Conservation (phyloP, 495 filamentous ascomycete genomes). For the Hypoxylon fragiforme region DNA sequence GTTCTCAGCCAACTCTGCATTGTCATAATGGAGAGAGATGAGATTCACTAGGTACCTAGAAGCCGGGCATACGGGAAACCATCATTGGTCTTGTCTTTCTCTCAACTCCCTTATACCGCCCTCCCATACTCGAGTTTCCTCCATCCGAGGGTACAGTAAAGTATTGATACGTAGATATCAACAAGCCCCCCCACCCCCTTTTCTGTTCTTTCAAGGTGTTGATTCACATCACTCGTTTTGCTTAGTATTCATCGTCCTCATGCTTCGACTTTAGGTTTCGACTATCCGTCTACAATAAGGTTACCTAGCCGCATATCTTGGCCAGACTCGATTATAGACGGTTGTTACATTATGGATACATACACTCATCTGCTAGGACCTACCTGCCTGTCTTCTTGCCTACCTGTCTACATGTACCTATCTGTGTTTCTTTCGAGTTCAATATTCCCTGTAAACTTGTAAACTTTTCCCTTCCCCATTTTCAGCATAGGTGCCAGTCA, state of each 20-base stretch:
- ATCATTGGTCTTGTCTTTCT: conserved; percentile 10
- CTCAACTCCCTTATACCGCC: conserved; percentile 10
- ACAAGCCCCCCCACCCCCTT: conserved; percentile 5
- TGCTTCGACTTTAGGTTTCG: not conserved
- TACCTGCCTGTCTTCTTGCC: not conserved
- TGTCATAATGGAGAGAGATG: conserved; percentile 3
- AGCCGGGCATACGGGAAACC: not conserved
- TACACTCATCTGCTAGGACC: too few species aligned
- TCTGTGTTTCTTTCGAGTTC: too few species aligned
- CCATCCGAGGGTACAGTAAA: conserved; percentile 8
- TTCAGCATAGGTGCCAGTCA: too few species aligned
- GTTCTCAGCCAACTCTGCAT: conserved; percentile 11
- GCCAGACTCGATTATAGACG: not conserved
- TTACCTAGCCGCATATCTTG: conserved; percentile 26
- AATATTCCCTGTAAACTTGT: too few species aligned
- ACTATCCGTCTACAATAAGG: conserved; percentile 16
- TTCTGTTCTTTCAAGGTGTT: not conserved
- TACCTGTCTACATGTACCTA: not conserved
- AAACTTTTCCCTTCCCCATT: too few species aligned
- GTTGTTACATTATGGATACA: not conserved
- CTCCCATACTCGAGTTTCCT: conserved; percentile 1
- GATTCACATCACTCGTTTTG: conserved; percentile 1
- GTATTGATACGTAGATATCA: conserved; percentile 22
- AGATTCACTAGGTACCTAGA: conserved; percentile 2
- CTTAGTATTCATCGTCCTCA: not conserved